A percentile compares a stretch with the other conserved stretches of the same genome.
Evolutionary conservation across 306 rosid genomes (phyloP).

Genomic region (Acacia crassicarpa): DNA sequence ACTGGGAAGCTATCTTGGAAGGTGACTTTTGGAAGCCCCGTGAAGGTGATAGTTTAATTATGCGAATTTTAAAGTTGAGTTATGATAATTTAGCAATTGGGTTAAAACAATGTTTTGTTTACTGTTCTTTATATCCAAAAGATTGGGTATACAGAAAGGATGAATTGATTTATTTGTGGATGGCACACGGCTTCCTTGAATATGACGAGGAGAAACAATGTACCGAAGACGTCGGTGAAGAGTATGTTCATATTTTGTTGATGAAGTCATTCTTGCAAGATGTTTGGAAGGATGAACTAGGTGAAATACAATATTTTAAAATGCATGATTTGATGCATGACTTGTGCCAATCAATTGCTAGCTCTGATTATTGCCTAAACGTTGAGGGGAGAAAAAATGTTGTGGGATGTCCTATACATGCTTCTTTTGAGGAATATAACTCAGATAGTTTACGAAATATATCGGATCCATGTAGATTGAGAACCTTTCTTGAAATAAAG

Average conservation of each 20-base stretch:
- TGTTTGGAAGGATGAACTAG: not conserved
- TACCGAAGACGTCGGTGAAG: not conserved
- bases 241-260: not conserved
- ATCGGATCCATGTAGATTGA: not conserved
- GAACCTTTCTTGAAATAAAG: not conserved
- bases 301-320: not conserved
- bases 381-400: not conserved
- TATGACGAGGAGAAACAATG: not conserved
- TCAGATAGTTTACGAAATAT: not conserved
- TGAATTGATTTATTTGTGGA: not conserved
- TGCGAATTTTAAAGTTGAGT: not conserved
- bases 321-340: slow-evolving; percentile 1
- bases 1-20: not conserved
- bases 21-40: not conserved
- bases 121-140: slow-evolving; percentile 5
- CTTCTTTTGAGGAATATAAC: not conserved
- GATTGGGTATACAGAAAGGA: not conserved
- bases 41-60: not conserved
- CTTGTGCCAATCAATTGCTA: not conserved
- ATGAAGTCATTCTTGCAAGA: not conserved
- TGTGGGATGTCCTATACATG: not conserved
- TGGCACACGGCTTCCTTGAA: not conserved
- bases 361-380: not conserved
- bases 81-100: not conserved
- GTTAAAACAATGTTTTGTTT: not conserved